These are phyloP conservation scores for Apiotrichum sp. DNA, from an alignment of 1,284 basidiomycete species.

Conservation along the genomic window DNA sequence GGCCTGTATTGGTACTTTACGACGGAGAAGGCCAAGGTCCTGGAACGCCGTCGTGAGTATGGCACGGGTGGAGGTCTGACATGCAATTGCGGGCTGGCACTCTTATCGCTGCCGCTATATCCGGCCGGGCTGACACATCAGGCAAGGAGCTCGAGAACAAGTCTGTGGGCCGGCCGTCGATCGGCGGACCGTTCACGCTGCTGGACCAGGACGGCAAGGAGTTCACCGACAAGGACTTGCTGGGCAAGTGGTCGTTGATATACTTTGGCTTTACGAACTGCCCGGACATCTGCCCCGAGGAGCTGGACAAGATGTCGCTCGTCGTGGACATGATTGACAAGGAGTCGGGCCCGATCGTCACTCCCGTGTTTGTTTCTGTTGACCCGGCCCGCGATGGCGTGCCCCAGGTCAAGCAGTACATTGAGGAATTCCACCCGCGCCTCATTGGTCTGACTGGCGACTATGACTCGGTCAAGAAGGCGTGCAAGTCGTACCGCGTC, in stretches of 20 bases:
- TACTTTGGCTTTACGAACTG: conserved; percentile 98
- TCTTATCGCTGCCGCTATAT: no score
- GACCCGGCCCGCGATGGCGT: conserved; percentile 89
- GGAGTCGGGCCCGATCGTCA: conserved; percentile 56
- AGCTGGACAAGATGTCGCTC: conserved; percentile 88
- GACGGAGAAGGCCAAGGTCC: conserved; percentile 73
- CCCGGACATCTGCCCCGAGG: conserved; percentile 97
- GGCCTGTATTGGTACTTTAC: conserved; percentile 86
- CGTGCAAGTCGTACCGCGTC: conserved; percentile 92
- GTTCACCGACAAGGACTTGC: conserved; percentile 77
- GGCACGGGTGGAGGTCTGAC: background rate
- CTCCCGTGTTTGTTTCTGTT: conserved; percentile 90
- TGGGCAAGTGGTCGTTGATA: conserved; percentile 76
- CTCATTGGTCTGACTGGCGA: conserved; percentile 83
- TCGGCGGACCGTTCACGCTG: conserved; percentile 85
- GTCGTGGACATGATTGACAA: conserved; percentile 70
- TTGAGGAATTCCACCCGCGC: conserved; percentile 79
- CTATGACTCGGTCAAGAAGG: conserved; percentile 76
- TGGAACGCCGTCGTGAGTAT: conserved; percentile 61
- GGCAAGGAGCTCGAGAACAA: conserved; percentile 60
- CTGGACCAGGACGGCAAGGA: conserved; percentile 60
- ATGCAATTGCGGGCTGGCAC: background rate
- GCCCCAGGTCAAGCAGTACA: conserved; percentile 52
- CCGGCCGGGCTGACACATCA: conserved; percentile 32
- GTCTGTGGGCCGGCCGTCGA: conserved; percentile 59